A percentile compares a stretch with the other conserved stretches of the same genome.
These are phyloP conservation scores for Lycium barbarum DNA, from an alignment of 257 asterid genomes.

Conservation along the genomic window DNA sequence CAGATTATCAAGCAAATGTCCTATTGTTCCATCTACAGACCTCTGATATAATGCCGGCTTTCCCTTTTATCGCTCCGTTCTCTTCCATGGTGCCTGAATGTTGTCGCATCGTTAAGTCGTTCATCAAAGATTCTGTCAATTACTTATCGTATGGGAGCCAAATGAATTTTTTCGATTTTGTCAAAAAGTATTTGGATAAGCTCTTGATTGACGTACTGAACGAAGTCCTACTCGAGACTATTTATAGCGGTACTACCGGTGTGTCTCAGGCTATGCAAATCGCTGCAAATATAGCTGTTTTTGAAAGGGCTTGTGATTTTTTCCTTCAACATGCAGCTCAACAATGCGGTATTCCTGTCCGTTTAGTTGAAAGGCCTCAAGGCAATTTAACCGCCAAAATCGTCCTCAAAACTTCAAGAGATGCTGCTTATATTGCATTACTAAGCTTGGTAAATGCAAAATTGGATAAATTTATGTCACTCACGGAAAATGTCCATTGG, in stretches of 20 bases:
- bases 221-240: constrained; percentile 63
- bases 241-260: constrained; percentile 64
- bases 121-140: constrained; percentile 81
- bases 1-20: constrained; percentile 89
- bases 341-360: constrained; percentile 89
- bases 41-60: constrained; percentile 94
- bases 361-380: constrained; percentile 82
- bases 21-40: constrained; percentile 85
- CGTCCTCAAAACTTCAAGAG: constrained; percentile 84
- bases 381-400: constrained; percentile 80
- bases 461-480: constrained; percentile 78
- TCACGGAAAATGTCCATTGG: constrained; percentile 85
- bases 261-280: constrained; percentile 96
- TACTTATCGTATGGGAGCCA: constrained; percentile 84
- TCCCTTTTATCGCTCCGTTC: constrained; percentile 91
- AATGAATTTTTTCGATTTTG: constrained; percentile 82
- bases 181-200: constrained; percentile 75
- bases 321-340: constrained; percentile 97
- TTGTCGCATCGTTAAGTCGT: constrained; percentile 78
- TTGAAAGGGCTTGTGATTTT: constrained; percentile 91
- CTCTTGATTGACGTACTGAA: constrained; percentile 84
- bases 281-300: constrained; percentile 87
- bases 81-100: constrained; percentile 91
- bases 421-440: constrained; percentile 84
- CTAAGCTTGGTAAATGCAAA: constrained; percentile 69